phyloP scores from a whole-genome alignment of 2,329 filamentous ascomycete species.

The Diplodia corticola region DNA sequence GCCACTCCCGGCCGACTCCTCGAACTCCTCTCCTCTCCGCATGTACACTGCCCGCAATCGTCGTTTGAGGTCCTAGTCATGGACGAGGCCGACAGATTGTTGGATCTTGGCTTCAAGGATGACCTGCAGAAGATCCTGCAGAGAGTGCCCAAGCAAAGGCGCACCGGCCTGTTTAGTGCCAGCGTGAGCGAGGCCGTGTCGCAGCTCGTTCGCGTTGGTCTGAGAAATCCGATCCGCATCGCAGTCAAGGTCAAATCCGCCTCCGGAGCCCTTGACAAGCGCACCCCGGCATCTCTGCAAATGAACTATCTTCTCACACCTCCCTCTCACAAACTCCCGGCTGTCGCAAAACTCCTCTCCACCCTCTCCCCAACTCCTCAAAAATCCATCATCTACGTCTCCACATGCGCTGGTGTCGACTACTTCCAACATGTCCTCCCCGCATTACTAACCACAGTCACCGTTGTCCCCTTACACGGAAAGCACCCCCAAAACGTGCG shows the following conservation, averaged over 20 bases:
- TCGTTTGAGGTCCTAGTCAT: conserved; percentile 91
- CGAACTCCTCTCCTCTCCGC: conserved; percentile 80
- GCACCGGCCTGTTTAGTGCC: conserved; percentile 92
- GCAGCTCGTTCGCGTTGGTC: conserved; percentile 85
- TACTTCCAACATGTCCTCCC: conserved; percentile 86
- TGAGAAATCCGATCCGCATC: conserved; percentile 93
- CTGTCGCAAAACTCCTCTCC: conserved; percentile 68
- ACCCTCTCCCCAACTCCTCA: conserved; percentile 72
- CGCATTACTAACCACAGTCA: conserved; percentile 63
- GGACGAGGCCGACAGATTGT: conserved; percentile 88
- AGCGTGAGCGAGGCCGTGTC: conserved; percentile 94
- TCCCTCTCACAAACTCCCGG: conserved; percentile 77
- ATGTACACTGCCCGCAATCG: conserved; percentile 84
- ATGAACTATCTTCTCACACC: conserved; percentile 80
- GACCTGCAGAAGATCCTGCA: conserved; percentile 84
- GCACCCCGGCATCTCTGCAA: conserved; percentile 87
- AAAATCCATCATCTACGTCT: conserved; percentile 87
- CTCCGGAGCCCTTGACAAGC: conserved; percentile 72
- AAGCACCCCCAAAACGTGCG: conserved; percentile 88
- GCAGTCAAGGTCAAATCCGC: conserved; percentile 78
- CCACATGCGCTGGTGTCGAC: conserved; percentile 91
- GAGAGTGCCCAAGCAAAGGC: conserved; percentile 84
- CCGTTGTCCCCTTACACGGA: conserved; percentile 81
- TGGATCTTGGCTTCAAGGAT: conserved; percentile 92
- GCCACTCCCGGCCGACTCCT: conserved; percentile 88